These are phyloP conservation scores for Gynostemma pentaphyllum DNA, from an alignment of 306 rosid species.

Conservation along the genomic window DNA sequence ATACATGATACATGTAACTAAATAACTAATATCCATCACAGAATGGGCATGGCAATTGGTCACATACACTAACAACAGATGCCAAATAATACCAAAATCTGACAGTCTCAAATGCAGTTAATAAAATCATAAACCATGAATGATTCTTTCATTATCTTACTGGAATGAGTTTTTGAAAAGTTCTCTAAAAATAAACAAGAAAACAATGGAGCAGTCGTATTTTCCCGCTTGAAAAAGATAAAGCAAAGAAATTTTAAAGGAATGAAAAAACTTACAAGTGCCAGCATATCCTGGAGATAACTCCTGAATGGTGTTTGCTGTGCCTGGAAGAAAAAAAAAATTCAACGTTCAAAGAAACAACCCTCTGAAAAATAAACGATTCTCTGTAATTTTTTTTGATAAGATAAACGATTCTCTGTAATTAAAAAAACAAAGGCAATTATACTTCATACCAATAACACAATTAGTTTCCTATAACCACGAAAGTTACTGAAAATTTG, in stretches of 20 bases:
- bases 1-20: too few species aligned
- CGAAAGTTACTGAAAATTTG: neutral
- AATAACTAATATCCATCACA: too few species aligned
- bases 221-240: neutral
- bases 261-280: conserved; percentile 39
- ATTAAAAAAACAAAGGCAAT: neutral
- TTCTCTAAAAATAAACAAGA: too few species aligned
- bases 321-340: conserved; percentile 35
- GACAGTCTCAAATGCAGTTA: neutral
- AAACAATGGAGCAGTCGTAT: neutral
- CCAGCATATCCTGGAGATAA: conserved; percentile 82
- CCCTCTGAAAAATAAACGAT: neutral
- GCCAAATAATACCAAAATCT: neutral
- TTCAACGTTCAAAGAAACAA: neutral
- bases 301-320: conserved; percentile 93
- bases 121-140: neutral
- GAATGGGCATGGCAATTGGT: too few species aligned
- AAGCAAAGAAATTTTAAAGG: neutral
- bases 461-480: neutral
- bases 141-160: too few species aligned
- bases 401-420: neutral
- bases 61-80: neutral
- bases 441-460: neutral
- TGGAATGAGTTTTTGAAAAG: too few species aligned
- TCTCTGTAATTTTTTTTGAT: neutral